phyloP scores from a whole-genome alignment of 1,139 yeast species.

The Lodderomyces orthopsilosis region DNA sequence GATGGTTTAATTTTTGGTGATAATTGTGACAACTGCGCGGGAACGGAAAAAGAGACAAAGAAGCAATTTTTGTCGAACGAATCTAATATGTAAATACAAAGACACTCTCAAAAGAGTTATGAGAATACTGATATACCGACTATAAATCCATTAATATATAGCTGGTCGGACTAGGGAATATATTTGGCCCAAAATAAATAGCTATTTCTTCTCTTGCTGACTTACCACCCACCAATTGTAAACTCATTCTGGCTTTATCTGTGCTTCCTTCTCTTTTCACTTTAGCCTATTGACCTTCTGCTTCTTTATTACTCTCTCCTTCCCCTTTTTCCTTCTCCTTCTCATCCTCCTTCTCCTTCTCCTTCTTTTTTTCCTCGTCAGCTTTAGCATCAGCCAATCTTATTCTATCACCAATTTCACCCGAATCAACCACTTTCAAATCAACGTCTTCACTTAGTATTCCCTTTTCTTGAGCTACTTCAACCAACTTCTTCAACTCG shows the following conservation, averaged over 20 bases:
- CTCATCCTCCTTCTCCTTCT: background rate
- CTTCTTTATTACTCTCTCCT: background rate
- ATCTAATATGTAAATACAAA: no score
- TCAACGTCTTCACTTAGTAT: slow-evolving; percentile 25
- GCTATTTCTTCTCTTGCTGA: no score
- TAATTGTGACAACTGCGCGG: background rate
- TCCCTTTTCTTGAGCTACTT: slow-evolving; percentile 32
- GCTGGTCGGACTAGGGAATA: no score
- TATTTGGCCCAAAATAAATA: no score
- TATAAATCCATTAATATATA: no score
- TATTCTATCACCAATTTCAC: slow-evolving; percentile 19
- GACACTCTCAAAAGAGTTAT: no score
- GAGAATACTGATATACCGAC: no score
- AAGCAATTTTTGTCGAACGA: no score
- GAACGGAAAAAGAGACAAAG: background rate
- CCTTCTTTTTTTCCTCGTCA: background rate
- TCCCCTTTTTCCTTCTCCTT: background rate
- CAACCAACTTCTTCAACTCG: slow-evolving; percentile 31
- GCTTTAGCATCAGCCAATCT: slow-evolving; percentile 8
- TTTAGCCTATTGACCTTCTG: background rate
- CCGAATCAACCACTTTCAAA: slow-evolving; percentile 24
- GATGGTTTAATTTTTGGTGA: background rate
- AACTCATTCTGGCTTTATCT: no score
- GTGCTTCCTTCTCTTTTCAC: no score
- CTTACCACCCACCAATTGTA: no score